Evolutionary conservation across 371 early-diverging fungal genomes (phyloP), one percentile per base, ranked within the genome.

Genomic region (Apophysomyces ossiformis): DNA sequence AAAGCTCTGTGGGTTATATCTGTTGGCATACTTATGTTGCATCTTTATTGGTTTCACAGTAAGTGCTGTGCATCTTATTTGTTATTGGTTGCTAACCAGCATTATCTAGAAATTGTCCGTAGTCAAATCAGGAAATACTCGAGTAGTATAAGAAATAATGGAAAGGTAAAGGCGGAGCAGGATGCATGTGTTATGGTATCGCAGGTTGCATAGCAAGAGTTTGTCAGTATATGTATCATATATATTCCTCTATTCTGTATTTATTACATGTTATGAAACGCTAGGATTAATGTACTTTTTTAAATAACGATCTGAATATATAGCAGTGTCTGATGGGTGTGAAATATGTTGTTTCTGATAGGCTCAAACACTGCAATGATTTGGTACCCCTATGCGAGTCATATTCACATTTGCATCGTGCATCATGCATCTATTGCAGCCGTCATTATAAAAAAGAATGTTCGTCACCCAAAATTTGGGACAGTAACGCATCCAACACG

Each of bases 31-130:
- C 64, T 72, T 16, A 75, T 75, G 2, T 41, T 78, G n/a, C 78
- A 78, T 58, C 9, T 78, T 12, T 78, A 70, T 57, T 78, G 78
- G 78, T 78, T 78, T 41, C 71, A 67, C 69, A 67, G 78, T 75
- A 68, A 57, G 59, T 57, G 62, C 21, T 50, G n/a, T 50, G 8
- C 8, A 7, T 50, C 54, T 0, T 45, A 1, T 50, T 7, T n/a
- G 7, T 50, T 35, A 5, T 7, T 4, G 41, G 13, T 16, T 50
- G 21, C 2, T 50, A 50, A 50, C 54, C 21, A 9, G 35, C 9
- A 21, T 4, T 50, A 18, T 50, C 54, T 50, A 50, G 54, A 26
- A 5, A 50, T 50, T 21, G 21, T 50, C 9, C 21, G 21, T 50
- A 8, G 9, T 26, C 54, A 50, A 32, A 21, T 50, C 21, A 50